Evolutionary conservation across 139 green algal species (phyloP).

Genomic region (Parachlorella kessleri): DNA sequence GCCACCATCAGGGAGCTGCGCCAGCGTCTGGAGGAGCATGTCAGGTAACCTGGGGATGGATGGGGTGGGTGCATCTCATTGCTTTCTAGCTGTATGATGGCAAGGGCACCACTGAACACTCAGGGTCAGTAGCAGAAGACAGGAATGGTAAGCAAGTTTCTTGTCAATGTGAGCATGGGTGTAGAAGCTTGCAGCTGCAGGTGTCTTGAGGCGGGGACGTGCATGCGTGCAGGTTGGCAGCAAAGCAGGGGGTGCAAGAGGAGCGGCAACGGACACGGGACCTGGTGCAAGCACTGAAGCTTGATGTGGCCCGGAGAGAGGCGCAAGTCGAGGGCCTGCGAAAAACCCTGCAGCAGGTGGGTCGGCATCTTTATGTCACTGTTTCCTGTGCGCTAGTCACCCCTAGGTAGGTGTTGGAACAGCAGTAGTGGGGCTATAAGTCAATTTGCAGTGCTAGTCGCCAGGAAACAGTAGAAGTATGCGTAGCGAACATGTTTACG

Average conservation of each 20-base stretch:
- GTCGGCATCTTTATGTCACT: no score
- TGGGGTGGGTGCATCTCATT: no score
- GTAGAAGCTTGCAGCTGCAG: neutral
- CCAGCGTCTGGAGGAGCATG: slow-evolving; percentile 35
- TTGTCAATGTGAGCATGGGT: neutral
- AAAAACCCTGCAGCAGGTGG: neutral
- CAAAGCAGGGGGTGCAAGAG: slow-evolving; percentile 3
- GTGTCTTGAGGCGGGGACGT: no score
- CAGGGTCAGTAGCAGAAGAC: neutral
- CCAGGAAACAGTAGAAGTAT: no score
- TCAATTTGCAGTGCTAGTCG: no score
- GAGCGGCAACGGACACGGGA: neutral
- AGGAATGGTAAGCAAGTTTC: neutral
- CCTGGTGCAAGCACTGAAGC: neutral
- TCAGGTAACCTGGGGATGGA: no score
- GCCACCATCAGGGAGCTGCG: slow-evolving; percentile 39
- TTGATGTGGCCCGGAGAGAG: slow-evolving; percentile 4
- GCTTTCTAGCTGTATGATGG: no score
- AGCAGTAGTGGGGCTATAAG: no score
- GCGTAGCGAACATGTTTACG: no score
- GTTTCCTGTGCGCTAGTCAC: no score
- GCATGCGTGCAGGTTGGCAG: slow-evolving; percentile 3
- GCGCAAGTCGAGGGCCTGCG: slow-evolving; percentile 1
- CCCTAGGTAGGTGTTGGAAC: no score
- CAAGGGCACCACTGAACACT: neutral